phyloP scores from a whole-genome alignment of 73 alveolate species.

The Effrenium voratum region DNA sequence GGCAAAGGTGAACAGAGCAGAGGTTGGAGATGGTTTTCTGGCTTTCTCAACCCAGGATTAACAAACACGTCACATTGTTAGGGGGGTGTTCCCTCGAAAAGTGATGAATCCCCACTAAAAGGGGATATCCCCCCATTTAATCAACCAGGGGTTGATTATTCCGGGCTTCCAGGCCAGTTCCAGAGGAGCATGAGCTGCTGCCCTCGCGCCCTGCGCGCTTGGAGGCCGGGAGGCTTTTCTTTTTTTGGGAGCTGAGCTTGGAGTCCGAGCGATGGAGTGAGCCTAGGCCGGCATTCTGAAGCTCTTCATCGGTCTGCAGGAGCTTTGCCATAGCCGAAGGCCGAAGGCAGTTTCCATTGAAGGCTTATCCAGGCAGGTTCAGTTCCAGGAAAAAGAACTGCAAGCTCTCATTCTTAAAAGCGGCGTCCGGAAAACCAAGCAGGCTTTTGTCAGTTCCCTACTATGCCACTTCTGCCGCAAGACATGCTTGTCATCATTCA shows the following conservation, averaged over 20 bases:
- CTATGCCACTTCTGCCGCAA: not conserved
- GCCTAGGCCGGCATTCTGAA: slow-evolving; percentile 44
- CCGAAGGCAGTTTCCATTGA: not conserved
- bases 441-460: not conserved
- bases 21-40: not conserved
- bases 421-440: not conserved
- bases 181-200: slow-evolving; percentile 31
- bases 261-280: not conserved
- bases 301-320: not conserved
- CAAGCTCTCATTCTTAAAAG: not conserved
- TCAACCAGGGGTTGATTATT: not conserved
- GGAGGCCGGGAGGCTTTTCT: not conserved
- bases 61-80: not conserved
- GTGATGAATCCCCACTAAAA: no score
- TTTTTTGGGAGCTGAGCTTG: not conserved
- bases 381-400: not conserved
- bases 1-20: not conserved
- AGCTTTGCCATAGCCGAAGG: not conserved
- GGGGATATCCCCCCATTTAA: no score
- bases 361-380: not conserved
- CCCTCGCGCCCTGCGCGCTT: not conserved
- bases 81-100: no score
- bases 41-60: not conserved
- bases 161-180: slow-evolving; percentile 3
- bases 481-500: no score